These are phyloP conservation scores for Macroventuria anomochaeta DNA, from an alignment of 2,329 filamentous ascomycete species.

Conservation along the genomic window DNA sequence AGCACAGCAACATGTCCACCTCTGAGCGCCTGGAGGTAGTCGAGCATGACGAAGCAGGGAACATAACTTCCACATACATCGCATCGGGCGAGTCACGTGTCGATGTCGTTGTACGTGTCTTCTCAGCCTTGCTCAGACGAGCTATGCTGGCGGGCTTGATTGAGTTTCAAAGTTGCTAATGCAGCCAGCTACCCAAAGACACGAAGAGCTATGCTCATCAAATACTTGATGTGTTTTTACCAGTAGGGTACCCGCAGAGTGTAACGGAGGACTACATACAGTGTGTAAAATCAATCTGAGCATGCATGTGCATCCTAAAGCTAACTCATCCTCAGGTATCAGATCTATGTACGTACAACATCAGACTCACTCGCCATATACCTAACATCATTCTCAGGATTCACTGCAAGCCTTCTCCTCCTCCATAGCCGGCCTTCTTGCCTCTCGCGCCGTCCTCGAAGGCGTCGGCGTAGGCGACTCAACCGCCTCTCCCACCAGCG, in stretches of 20 bases:
- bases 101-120: slow-evolving; percentile 54
- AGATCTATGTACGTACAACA: slow-evolving; percentile 65
- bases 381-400: slow-evolving; percentile 57
- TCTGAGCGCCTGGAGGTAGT: slow-evolving; percentile 20
- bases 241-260: slow-evolving; percentile 85
- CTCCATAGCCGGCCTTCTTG: slow-evolving; percentile 78
- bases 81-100: slow-evolving; percentile 50
- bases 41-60: slow-evolving; percentile 60
- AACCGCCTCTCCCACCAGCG: slow-evolving; percentile 77
- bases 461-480: slow-evolving; percentile 86
- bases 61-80: slow-evolving; percentile 58
- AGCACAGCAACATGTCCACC: slow-evolving; percentile 11
- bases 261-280: slow-evolving; percentile 84
- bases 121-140: too few relatives aligned
- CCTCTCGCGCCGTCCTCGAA: slow-evolving; percentile 70
- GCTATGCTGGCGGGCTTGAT: neutral
- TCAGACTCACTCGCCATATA: neutral
- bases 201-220: slow-evolving; percentile 43
- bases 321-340: slow-evolving; percentile 58
- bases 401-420: slow-evolving; percentile 85
- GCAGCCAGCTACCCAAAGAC: slow-evolving; percentile 18
- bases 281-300: slow-evolving; percentile 47
- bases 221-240: slow-evolving; percentile 77
- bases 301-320: neutral
- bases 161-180: neutral